Conservation (phyloP, 2,329 filamentous ascomycete species). For the Diplodia scrobiculata region DNA sequence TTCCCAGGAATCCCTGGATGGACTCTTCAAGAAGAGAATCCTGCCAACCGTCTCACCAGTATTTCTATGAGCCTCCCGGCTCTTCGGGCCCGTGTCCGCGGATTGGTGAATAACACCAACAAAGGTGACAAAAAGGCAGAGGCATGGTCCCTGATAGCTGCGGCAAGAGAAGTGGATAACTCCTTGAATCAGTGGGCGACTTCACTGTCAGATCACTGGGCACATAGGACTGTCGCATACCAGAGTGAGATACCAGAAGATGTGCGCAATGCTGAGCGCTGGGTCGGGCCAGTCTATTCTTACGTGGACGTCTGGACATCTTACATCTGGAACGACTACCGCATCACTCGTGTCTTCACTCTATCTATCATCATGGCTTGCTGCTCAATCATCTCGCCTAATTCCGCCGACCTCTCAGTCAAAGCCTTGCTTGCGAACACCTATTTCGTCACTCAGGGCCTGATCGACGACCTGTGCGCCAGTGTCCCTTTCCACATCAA, state of each 20-base stretch:
- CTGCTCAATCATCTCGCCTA: slow-evolving; percentile 38
- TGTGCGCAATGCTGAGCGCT: slow-evolving; percentile 38
- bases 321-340: slow-evolving; percentile 47
- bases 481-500: slow-evolving; percentile 46
- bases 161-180: slow-evolving; percentile 43
- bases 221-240: slow-evolving; percentile 40
- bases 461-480: slow-evolving; percentile 46
- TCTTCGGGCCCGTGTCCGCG: slow-evolving; percentile 42
- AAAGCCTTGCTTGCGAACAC: slow-evolving; percentile 37
- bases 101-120: slow-evolving; percentile 35
- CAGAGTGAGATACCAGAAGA: slow-evolving; percentile 38
- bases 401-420: slow-evolving; percentile 42
- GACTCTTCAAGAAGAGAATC: slow-evolving; percentile 44
- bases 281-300: slow-evolving; percentile 46
- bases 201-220: slow-evolving; percentile 43
- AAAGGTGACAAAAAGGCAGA: slow-evolving; percentile 34
- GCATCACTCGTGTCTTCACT: slow-evolving; percentile 47
- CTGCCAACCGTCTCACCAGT: slow-evolving; percentile 46
- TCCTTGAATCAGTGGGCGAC: slow-evolving; percentile 44
- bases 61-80: slow-evolving; percentile 46
- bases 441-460: slow-evolving; percentile 41
- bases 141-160: slow-evolving; percentile 40
- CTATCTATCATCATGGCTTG: slow-evolving; percentile 45
- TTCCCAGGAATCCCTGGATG: slow-evolving; percentile 44
- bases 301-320: slow-evolving; percentile 46